Conservation (phyloP, 139 green algal species). For the Pleodorina starrii region DNA sequence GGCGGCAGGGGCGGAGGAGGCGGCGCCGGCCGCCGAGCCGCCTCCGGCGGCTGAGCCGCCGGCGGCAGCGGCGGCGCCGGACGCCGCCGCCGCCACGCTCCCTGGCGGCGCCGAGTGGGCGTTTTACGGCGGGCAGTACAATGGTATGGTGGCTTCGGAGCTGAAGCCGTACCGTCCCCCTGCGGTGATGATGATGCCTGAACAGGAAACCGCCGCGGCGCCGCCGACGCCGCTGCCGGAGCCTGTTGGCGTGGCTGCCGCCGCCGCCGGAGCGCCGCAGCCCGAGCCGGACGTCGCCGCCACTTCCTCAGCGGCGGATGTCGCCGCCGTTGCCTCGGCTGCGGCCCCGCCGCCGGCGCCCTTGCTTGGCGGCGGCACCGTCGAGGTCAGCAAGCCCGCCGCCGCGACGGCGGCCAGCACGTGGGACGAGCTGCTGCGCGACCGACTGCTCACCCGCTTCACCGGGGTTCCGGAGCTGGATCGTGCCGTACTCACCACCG, state of each 20-base stretch:
- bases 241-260: no score
- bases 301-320: not conserved
- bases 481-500: not conserved
- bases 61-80: no score
- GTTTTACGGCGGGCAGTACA: conserved; percentile 36
- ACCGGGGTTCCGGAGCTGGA: conserved; percentile 25
- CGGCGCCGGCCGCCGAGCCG: not conserved
- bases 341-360: not conserved
- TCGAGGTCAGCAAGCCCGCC: not conserved
- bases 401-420: not conserved
- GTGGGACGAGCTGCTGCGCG: not conserved
- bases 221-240: not conserved
- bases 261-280: not conserved
- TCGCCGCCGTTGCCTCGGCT: not conserved
- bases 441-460: not conserved
- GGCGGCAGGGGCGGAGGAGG: not conserved
- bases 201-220: not conserved
- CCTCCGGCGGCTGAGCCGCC: not conserved
- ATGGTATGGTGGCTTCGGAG: conserved; percentile 34
- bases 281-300: no score
- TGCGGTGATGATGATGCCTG: no score
- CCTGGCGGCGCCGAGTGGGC: not conserved
- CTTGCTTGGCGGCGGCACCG: not conserved
- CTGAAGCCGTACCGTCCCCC: not conserved
- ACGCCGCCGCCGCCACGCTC: not conserved